Base-by-base conservation (phyloP, 495 filamentous ascomycete genomes). In the Staphylotrichum tortipilum region DNA sequence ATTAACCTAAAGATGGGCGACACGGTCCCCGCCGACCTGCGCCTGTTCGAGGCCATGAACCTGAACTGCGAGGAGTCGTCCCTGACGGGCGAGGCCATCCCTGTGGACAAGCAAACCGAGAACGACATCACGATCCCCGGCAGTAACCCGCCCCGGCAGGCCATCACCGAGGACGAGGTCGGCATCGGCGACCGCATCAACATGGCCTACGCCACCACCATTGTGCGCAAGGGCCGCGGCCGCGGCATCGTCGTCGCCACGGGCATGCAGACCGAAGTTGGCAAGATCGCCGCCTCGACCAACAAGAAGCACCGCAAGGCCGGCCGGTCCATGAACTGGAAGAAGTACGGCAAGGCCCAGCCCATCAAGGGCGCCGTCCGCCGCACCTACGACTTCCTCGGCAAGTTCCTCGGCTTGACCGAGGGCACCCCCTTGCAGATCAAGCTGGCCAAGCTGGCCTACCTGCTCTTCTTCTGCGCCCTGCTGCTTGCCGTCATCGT, bases 231-330 rank as follows among this genome's bases (percentile, higher is more conserved):
- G 63, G 83, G 83, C 28, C 81, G 83, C 48, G 84, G 76, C 26
- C 71, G 74, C 33, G 83, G 83, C 33, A 77, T 87, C 50, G 81
- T 83, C 28, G 73, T 79, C 22, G 73, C 68, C 44, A 86, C 81
- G n/a, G 87, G 85, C 9, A 91, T 91, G 87, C 61, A 72, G 45
- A 94, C 87, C 1, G 85, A 89, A 64, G 84, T 94, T 38, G 87
- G 87, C n/a, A 88, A 79, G 60, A 92, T 92, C 61, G 87, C 87
- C 9, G 75, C 72, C 44, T 76, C 79, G n/a, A 77, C 81, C 44
- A 58, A 62, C 42, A 80, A 78, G 55, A 83, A 78, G 58, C 63
- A 72, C 24, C 69, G 78, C 49, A 84, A 83, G 54, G 63, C 76
- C n/a, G 76, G 73, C 18, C 71, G 78, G 10, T 81, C 77, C 10